Percentiles rank a stretch among this genome's conserved stretches.
phyloP scores from a whole-genome alignment of 441 rosid genomes.

The Macaranga tanarius region DNA sequence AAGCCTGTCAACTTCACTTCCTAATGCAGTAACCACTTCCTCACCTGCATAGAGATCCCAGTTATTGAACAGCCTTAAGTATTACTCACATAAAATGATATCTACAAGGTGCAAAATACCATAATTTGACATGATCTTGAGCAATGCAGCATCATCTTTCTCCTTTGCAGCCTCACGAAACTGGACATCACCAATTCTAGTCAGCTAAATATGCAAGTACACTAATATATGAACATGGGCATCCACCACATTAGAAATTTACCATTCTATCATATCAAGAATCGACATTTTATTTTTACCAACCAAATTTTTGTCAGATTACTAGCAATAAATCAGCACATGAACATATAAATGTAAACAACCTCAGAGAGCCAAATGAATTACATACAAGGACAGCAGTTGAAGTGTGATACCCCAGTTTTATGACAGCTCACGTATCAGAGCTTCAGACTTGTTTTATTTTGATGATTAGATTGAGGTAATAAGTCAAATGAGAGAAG shows the following conservation, averaged over 20 bases:
- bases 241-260: not conserved
- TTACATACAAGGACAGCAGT: not conserved
- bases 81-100: not conserved
- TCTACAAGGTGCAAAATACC: constrained; percentile 44
- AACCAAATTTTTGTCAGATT: not conserved
- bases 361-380: not conserved
- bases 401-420: not conserved
- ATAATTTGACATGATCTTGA: constrained; percentile 77
- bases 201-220: constrained; percentile 9
- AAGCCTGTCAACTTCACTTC: constrained; percentile 92
- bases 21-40: constrained; percentile 95
- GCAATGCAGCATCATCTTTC: constrained; percentile 63
- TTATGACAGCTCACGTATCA: not conserved
- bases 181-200: constrained; percentile 38
- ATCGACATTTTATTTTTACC: not conserved
- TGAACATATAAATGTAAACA: not conserved
- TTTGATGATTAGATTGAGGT: not conserved
- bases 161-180: constrained; percentile 70
- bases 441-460: not conserved
- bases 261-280: not conserved
- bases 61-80: not conserved
- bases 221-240: not conserved
- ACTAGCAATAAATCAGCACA: not conserved
- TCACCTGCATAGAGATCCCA: constrained; percentile 56
- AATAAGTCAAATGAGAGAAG: not conserved